A percentile compares a stretch with the other conserved stretches of the same genome.
Conservation (phyloP, 1,139 yeast species). For the Debaryomyces psychrophilus region DNA sequence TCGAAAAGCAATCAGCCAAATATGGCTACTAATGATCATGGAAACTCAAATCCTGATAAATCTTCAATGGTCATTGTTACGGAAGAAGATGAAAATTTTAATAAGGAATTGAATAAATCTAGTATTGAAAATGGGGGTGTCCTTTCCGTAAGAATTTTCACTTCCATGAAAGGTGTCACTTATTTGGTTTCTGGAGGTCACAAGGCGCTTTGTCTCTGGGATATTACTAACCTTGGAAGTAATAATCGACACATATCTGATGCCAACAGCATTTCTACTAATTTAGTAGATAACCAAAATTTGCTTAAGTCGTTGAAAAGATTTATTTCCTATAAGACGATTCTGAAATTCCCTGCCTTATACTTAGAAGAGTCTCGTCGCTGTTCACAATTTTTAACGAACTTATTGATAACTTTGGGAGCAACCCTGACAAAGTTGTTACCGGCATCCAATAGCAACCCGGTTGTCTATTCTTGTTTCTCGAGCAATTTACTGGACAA, state of each 20-base stretch:
- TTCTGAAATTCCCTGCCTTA: conserved; percentile 68
- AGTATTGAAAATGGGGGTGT: conserved; percentile 25
- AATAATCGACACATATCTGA: conserved; percentile 2
- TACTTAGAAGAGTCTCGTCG: conserved; percentile 80
- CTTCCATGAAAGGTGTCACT: conserved; percentile 22
- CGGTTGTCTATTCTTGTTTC: conserved; percentile 79
- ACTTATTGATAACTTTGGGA: conserved; percentile 68
- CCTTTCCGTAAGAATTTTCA: conserved; percentile 33
- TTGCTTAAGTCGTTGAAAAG: conserved; percentile 64
- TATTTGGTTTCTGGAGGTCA: conserved; percentile 45
- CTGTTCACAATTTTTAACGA: conserved; percentile 78
- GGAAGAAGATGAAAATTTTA: conserved; percentile 22
- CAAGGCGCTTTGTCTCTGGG: conserved; percentile 41
- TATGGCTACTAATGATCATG: conserved; percentile 12
- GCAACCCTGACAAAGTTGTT: conserved; percentile 68
- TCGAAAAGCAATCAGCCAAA: conserved; percentile 32
- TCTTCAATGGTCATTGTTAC: conserved; percentile 18
- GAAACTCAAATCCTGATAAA: conserved; percentile 13
- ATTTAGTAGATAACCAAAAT: conserved; percentile 49
- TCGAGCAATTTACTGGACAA: conserved; percentile 36
- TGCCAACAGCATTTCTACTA: not conserved
- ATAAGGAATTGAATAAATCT: conserved; percentile 17
- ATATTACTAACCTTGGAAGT: conserved; percentile 29
- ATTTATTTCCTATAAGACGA: conserved; percentile 71
- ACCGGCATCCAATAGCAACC: conserved; percentile 78